Base-by-base conservation (phyloP, 1,139 yeast genomes). In the Blastobotrys apis region DNA sequence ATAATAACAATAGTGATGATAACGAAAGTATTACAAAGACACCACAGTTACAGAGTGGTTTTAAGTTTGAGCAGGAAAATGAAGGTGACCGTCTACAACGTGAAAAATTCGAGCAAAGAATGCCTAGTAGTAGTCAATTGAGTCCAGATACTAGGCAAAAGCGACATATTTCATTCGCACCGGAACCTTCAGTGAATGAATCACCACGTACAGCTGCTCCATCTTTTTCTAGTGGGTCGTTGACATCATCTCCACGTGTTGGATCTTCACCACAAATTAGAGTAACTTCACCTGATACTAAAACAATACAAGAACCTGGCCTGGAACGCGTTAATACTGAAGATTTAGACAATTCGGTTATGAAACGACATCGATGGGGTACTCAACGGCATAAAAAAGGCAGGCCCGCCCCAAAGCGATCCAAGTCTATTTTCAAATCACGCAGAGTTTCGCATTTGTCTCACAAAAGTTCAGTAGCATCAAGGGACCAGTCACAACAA, bases 361-460 rank as follows among this genome's bases (percentile, higher is more conserved):
- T 81, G 80, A 80, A 83, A 57, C 75, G 94, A 56, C 77, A 81
- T 56, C 74, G 96, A 66, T 84, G 95, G 95, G 97, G 96, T 47
- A 87, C 97, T 6, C 85, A 83, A 50, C 74, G 95, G 54, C 78
- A 80, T 57, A 80, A 80, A 51, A 75, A 78, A 52, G 94, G 94
- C n/a, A 71, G 75, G 39, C 87, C 88, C 4, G 39, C 47, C n/a
- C 57, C 60, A 5, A 60, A 60, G 39, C 53, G 64, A 23, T 48
- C 59, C 8, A 52, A 52, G 32, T 56, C 62, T 5, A 45, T 57
- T 8, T 56, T 58, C 43, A 49, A 45, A 23, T 45, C 46, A 9
- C 47, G 53, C 5, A 37, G 49, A 23, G 33, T 43, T 13, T 46
- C 53, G 9, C 37, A 29, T 19, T 20, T 38, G 13, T 32, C 39